Evolutionary conservation across 305 asterid genomes (phyloP).

Genomic region (Rubia peregrina): DNA sequence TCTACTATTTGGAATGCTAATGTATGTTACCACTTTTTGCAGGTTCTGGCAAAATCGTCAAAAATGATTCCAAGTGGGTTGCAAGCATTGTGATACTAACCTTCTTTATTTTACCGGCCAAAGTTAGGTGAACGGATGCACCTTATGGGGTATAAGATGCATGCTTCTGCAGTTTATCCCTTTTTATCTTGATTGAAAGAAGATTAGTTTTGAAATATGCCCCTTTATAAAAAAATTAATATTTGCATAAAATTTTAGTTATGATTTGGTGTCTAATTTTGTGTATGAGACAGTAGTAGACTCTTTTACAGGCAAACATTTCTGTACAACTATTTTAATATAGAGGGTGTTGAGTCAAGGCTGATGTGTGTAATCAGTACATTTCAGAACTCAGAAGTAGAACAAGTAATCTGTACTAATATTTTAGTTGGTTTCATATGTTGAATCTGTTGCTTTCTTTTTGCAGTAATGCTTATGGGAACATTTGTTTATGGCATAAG

Average conservation of each 20-base stretch:
- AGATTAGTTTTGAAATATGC: neutral
- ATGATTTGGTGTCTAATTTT: neutral
- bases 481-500: conserved; percentile 86
- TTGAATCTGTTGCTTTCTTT: conserved; percentile 13
- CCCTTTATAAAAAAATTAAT: neutral
- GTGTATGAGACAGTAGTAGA: neutral
- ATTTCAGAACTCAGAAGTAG: neutral
- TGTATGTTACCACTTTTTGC: conserved; percentile 24
- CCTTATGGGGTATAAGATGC: neutral
- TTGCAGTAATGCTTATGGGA: conserved; percentile 99
- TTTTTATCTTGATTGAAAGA: neutral
- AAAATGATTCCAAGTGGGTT: conserved; percentile 98
- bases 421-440: neutral
- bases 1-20: conserved; percentile 21
- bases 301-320: neutral
- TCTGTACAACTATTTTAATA: neutral
- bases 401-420: neutral
- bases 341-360: neutral
- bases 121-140: neutral
- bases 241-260: neutral
- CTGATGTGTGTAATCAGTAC: neutral
- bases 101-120: neutral
- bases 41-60: conserved; percentile 99
- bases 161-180: neutral
- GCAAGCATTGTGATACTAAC: neutral